Base-by-base conservation (phyloP, 2,329 filamentous ascomycete genomes). In the Metarhizium robertsii region DNA sequence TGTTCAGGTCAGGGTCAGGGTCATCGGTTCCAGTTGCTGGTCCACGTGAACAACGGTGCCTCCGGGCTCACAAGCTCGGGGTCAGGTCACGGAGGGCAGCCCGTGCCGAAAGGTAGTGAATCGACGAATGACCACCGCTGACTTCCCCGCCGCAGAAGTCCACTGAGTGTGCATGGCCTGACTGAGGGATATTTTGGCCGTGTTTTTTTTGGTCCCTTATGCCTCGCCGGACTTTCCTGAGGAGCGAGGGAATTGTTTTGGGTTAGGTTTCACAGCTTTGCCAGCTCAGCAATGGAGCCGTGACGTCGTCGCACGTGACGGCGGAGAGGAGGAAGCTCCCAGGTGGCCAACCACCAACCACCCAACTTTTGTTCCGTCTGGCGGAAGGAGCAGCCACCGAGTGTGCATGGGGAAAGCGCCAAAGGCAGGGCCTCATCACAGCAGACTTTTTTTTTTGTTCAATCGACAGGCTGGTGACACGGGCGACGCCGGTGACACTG, bases 231-330 rank as follows among this genome's bases (percentile, higher is more conserved):
- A 25, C 25, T 25, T 25, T 25, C 25, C 25, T 25, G 25, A 25
- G 25, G 25, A 25, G 13, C 8, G n/a, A 18, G 40, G 38, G 38
- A 16, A 13, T 36, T 8, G 13, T 8, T 46, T 13, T 48, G 45
- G 45, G 45, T 30, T 48, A 13, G 45, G 45, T 48, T 48, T 48
- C 45, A 48, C 45, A 30, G 18, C 25, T 16, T 16, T 48, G 45
- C 32, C 45, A 48, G 18, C 20, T 30, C 16, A 40, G 34, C 30
- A 20, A 48, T 18, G 52, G 34, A 18, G 30, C 45, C 30, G 32
- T 49, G 45, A 50, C 52, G 45, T 53, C 52, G 52, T n/a, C 20
- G 43, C 52, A 50, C 52, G 52, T 53, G 52, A 53, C 18, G 45
- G 16, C 43, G 8, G 45, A 16, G 47, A 46, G 43, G 52, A 18